Evolutionary conservation across 768 basidiomycete genomes (phyloP), one percentile per base, ranked within the genome.

Genomic region (Rhizopogon sp.): DNA sequence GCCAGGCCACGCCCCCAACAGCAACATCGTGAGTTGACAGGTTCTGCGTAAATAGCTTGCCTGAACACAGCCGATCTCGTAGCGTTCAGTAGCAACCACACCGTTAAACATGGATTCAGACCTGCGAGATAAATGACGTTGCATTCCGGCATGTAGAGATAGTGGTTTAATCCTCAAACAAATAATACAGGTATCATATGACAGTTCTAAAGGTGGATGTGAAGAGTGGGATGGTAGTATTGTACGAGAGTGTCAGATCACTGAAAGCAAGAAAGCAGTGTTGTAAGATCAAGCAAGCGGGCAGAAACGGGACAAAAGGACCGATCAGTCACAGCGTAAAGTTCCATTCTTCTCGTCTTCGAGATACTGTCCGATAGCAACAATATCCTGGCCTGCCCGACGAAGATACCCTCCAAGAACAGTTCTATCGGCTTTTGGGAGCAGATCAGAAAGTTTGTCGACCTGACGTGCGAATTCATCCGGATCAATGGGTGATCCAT

Each of bases 321-420:
- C 53, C 29, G 33, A 59, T 65, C 62, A 74, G 40, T 71, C 66
- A 42, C 66, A 58, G 55, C 76, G 74, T 46, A 90, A 65, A 44
- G 74, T 77, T 33, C 88, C 88, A 62, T 85, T 88, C 72, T 85
- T 87, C 66, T 90, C 87, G 59, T 93, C 90, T 59, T 90, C 90
- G 10, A 93, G 74, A 66, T 90, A 93, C 64, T 89, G 86, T 14
- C 88, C 88, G 61, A 93, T 90, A n/a, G 90, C 90, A 42, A 89
- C 72, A 42, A 91, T 87, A 68, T 90, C 89, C 64, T 88, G 82
- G 20, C 90, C 90, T 9, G 88, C 76, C 9, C 86, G 78, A 29
- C 81, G 80, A 56, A 93, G 69, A 67, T 93, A 93, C 13, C 82
- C 79, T 39, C 84, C 84, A 7, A 93, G 77, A 2, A 90, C 71